phyloP scores from a whole-genome alignment of 2,329 filamentous ascomycete genomes.

The Bipolaris cookei region DNA sequence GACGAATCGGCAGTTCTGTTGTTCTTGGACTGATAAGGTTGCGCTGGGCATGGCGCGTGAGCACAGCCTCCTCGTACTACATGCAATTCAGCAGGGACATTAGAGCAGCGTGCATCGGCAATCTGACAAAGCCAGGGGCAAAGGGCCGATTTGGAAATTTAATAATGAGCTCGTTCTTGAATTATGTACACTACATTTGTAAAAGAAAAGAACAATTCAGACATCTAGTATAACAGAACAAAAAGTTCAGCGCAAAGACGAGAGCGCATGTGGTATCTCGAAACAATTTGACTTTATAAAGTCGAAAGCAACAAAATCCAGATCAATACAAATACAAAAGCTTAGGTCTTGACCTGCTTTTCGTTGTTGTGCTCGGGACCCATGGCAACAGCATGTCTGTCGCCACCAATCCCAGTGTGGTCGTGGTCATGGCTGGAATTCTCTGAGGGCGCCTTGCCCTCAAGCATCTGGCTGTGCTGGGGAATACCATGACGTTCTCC shows the following conservation, averaged over 20 bases:
- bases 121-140: background rate
- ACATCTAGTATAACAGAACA: slow-evolving; percentile 15
- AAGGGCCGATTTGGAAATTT: background rate
- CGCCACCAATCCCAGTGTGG: slow-evolving; percentile 59
- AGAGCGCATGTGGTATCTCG: slow-evolving; percentile 41
- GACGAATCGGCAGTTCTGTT: slow-evolving; percentile 4
- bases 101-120: too few relatives aligned
- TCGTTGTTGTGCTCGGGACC: slow-evolving; percentile 53
- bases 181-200: slow-evolving; percentile 26
- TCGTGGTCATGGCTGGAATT: slow-evolving; percentile 53
- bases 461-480: slow-evolving; percentile 71
- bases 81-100: background rate
- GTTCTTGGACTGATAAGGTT: slow-evolving; percentile 27
- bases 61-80: background rate
- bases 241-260: slow-evolving; percentile 30
- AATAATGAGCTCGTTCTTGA: slow-evolving; percentile 10
- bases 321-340: slow-evolving; percentile 16
- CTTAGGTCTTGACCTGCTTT: slow-evolving; percentile 25
- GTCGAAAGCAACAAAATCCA: slow-evolving; percentile 15
- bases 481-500: slow-evolving; percentile 72
- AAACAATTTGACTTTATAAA: slow-evolving; percentile 33
- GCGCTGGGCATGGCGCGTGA: slow-evolving; percentile 6
- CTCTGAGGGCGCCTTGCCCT: slow-evolving; percentile 60
- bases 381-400: slow-evolving; percentile 59
- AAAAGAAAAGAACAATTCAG: slow-evolving; percentile 5